A percentile compares a stretch with the other conserved stretches of the same genome.
phyloP scores from a whole-genome alignment of 2,329 filamentous ascomycete genomes.

The Cladorrhinum sp. region DNA sequence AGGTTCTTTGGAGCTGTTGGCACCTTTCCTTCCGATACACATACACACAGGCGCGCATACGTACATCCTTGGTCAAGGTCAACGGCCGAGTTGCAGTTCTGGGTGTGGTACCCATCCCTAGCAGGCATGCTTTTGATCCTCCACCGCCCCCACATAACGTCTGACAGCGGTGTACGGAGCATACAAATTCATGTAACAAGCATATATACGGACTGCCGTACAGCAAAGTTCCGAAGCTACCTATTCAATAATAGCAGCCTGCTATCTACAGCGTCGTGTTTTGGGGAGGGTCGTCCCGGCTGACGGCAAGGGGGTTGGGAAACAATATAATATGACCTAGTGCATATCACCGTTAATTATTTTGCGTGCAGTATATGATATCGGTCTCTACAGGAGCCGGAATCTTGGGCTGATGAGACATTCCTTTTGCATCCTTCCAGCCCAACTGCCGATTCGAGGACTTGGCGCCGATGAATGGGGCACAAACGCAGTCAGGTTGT shows the following conservation, averaged over 20 bases:
- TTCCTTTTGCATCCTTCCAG: neutral
- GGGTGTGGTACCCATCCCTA: neutral
- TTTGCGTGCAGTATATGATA: no score
- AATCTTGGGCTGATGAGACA: neutral
- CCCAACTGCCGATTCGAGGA: neutral
- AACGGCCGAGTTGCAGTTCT: neutral
- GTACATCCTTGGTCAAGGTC: neutral
- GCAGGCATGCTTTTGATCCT: neutral
- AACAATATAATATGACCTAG: neutral
- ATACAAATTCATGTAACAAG: neutral
- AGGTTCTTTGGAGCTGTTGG: neutral
- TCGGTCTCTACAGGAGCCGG: neutral
- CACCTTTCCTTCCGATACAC: neutral
- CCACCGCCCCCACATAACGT: neutral
- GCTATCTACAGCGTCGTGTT: neutral
- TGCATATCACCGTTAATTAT: no score
- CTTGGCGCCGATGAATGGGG: neutral
- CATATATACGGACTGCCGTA: neutral
- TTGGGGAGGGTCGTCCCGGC: neutral
- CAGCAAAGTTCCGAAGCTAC: neutral
- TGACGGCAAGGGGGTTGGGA: neutral
- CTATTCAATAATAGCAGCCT: neutral
- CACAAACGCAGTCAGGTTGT: neutral
- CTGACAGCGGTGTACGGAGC: neutral
- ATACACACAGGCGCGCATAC: neutral